Percentiles rank a stretch among this genome's conserved stretches.
These are phyloP conservation scores for Strobilomyces echinocephalus DNA, from an alignment of 768 basidiomycete species.

Conservation along the genomic window DNA sequence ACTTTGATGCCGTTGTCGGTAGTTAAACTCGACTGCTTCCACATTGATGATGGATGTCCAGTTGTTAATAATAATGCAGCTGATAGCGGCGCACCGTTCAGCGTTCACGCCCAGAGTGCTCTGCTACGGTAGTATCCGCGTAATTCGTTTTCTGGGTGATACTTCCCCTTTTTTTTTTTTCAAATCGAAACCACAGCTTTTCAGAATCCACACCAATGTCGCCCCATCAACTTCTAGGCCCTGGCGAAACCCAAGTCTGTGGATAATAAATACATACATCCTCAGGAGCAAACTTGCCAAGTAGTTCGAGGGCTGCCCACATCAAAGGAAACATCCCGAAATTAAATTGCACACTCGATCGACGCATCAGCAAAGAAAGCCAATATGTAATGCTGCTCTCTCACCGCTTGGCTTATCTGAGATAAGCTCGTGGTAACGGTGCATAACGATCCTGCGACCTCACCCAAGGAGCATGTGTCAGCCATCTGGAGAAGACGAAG, in stretches of 20 bases:
- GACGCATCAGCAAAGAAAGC: constrained; percentile 8
- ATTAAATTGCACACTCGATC: constrained; percentile 27
- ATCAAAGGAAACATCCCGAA: constrained; percentile 13
- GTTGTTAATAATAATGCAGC: constrained; percentile 10
- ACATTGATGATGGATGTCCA: constrained; percentile 6
- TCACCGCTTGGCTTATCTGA: constrained; percentile 19
- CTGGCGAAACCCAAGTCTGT: constrained; percentile 13
- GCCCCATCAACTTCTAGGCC: background rate
- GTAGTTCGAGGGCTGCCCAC: constrained; percentile 4
- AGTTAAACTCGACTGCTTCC: background rate
- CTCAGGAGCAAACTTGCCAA: constrained; percentile 10
- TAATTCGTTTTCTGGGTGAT: constrained; percentile 11
- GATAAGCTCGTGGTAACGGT: constrained; percentile 29
- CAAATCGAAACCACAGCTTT: background rate
- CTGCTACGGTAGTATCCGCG: constrained; percentile 6
- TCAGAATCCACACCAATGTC: background rate
- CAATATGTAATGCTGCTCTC: constrained; percentile 9
- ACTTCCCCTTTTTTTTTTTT: background rate
- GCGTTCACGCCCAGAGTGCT: background rate
- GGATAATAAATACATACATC: background rate
- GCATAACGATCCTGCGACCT: constrained; percentile 24
- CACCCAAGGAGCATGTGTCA: constrained; percentile 23
- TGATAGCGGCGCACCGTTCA: constrained; percentile 2
- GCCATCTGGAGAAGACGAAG: constrained; percentile 7
- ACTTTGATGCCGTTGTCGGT: background rate